Evolutionary conservation across 306 rosid species (phyloP), one percentile per base, ranked within the genome.

Genomic region (Rosa multiflora): DNA sequence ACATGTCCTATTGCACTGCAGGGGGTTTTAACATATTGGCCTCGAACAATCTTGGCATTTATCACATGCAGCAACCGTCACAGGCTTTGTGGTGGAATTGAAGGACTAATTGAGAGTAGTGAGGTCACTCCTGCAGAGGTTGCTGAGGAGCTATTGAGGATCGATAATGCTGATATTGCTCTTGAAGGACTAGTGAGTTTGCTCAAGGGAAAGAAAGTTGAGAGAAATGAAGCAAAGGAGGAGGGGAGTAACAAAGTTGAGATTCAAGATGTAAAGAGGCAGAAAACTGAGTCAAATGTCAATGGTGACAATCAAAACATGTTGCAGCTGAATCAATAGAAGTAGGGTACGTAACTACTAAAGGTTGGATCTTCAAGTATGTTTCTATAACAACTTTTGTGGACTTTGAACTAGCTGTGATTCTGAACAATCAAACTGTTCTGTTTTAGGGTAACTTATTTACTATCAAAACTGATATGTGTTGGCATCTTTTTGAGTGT

Each of bases 121-220:
- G 35, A 84, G 14, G 83, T 77, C n/a, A 84, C 85, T 2, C 89
- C 91, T 67, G 90, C 90, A 0, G 85, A 79, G 23, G 89, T 84
- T 15, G 90, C 85, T 1, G 91, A 86, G 78, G 85, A 86, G 17
- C 48, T 89, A 1, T 39, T 87, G 79, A 89, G 83, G 76, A 23
- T 20, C 5, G 88, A 89, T 44, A 82, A 86, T 48, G 78, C 83
- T 14, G 46, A 82, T 0, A 74, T 35, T 29, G 83, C 78, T 82
- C 70, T 89, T 12, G 49, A 59, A 23, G 83, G 13, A n/a, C 63
- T 89, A 1, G 8, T 73, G 3, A 63, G 58, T 32, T 84, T 87
- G 32, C 84, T 87, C 72, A 5, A 76, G 35, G 32, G 73, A 2
- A 76, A 53, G 74, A 29, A 59, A 47, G 66, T 12, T 11, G 72